Base-by-base conservation (phyloP, 1,139 yeast species). In the Hyphopichia burtonii region DNA sequence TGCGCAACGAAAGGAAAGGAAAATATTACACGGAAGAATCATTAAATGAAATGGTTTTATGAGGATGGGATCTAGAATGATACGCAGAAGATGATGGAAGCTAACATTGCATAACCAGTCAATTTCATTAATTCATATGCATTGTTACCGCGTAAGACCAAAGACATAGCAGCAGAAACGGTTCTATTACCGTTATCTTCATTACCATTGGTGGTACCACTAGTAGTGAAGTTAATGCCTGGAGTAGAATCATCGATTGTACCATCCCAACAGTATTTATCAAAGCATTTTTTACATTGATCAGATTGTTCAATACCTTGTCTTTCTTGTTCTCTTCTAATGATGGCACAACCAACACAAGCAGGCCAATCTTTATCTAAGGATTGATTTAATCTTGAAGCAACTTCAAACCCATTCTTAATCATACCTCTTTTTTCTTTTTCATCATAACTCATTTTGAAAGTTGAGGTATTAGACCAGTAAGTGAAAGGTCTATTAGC, bases 291-390 rank as follows among this genome's bases (percentile, higher is more conserved):
- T 47, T 77, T 64, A 72, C 97, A 91, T 58, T 86, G 90, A 2
- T 76, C 82, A 7, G 90, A 76, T 48, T 82, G 83, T 16, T 76
- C 71, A 25, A 74, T 62, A 28, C 85, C 83, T 39, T 74, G 66
- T 55, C 95, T 77, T 66, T 89, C 95, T 58, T 85, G 84, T 42
- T 85, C 81, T 61, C 96, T 81, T 63, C 89, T 84, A 44, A 90
- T 73, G 41, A 90, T 80, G 8, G 97, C 97, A 71, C 98, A 90
- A 1, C 91, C 88, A 41, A 90, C 78, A 71, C 97, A 90, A 7
- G 85, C 77, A 41, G 78, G 73, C 84, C 90, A 90, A 42, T 85
- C 84, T 2, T 70, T 62, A 55, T 86, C 95, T 34, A 83, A 66
- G 4, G 96, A 86, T 35, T 81, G 67, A 59, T 89, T 89, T 51